Base-by-base conservation (phyloP, 768 basidiomycete genomes). In the Sistotremastrum niveocremeum region DNA sequence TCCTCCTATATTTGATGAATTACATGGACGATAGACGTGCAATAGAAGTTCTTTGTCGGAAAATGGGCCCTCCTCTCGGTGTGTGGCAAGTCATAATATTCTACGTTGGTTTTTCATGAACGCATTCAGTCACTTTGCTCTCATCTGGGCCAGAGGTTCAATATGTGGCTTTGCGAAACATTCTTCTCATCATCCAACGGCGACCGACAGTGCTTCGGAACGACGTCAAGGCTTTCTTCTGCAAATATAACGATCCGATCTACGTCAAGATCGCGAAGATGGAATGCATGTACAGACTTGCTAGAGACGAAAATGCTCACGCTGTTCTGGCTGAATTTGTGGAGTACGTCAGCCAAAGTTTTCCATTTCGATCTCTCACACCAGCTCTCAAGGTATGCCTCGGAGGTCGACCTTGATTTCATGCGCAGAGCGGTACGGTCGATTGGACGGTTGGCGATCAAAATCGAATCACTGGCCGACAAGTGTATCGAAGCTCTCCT, bases 211-310 rank as follows among this genome's bases (percentile, higher is more conserved):
- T 99, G 33, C 69, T 99, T 37, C 86, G 86, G 64, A 95, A 95
- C 64, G 95, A 98, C 59, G 94, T 99, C 57, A 90, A 90, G 56
- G 93, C 97, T 9, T 98, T 99, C 67, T 99, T 99, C 66, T 97
- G 91, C 84, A 98, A 99, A 64, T 99, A 98, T 63, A 98, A 98
- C 60, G 95, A 98, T 57, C 95, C 95, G 2, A 95, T 98, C 54
- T 99, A 98, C 60, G 89, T 98, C 61, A 98, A 99, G 61, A 73
- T 99, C 32, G 94, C 93, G 42, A 98, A 99, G 56, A 70, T 99
- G 44, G 95, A 98, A 63, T 97, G 98, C 57, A 98, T 99, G 87
- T 98, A 98, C 63, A 81, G 95, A 7, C 72, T 99, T 12, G 90
- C 93, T 6, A 77, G 88, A n/a, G 81, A 89, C 48, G 89, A 91